phyloP scores from a whole-genome alignment of 768 basidiomycete genomes.

The Hypholoma sublateritium region DNA sequence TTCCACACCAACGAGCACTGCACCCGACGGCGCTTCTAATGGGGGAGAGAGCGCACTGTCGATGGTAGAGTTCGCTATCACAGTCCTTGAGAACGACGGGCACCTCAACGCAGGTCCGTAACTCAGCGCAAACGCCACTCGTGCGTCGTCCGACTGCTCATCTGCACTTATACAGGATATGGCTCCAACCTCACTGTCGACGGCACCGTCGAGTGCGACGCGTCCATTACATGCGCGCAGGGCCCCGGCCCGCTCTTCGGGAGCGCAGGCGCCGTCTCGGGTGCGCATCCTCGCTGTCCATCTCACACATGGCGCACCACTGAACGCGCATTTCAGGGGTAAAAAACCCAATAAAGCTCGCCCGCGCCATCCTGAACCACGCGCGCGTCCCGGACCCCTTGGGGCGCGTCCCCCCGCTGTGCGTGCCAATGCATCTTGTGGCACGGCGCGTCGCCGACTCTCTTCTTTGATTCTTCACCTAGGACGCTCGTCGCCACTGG shows the following conservation, averaged over 20 bases:
- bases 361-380: conserved; percentile 55
- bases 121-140: not conserved
- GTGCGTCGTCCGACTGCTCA: not conserved
- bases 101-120: conserved; percentile 59
- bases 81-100: conserved; percentile 63
- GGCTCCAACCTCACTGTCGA: conserved; percentile 77
- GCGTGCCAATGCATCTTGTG: conserved; percentile 20
- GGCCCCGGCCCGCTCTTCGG: conserved; percentile 43
- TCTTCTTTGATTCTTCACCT: not conserved
- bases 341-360: conserved; percentile 67
- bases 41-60: conserved; percentile 14
- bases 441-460: not conserved
- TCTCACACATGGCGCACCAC: not conserved
- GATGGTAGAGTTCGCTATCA: conserved; percentile 54
- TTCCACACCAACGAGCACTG: not conserved
- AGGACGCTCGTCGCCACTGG: conserved; percentile 66
- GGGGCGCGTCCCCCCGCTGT: conserved; percentile 74
- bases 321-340: conserved; percentile 42
- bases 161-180: conserved; percentile 41
- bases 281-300: conserved; percentile 29
- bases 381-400: conserved; percentile 46
- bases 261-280: conserved; percentile 71
- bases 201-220: conserved; percentile 84
- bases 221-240: conserved; percentile 56
- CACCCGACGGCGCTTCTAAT: not conserved